Evolutionary conservation across 352 stramenopile species (phyloP).

Genomic region (Elongisporangium anandrum): DNA sequence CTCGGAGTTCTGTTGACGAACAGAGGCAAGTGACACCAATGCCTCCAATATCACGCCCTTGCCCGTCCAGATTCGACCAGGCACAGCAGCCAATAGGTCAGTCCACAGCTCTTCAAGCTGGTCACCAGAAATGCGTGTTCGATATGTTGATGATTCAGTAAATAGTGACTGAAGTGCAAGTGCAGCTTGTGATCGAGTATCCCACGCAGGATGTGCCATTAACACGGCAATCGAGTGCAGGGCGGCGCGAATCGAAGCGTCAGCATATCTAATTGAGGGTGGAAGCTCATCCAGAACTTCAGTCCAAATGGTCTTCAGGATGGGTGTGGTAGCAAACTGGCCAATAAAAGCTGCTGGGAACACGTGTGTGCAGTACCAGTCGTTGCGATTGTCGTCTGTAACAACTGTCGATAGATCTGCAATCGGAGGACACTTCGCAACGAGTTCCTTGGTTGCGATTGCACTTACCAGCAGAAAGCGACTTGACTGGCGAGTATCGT

Average conservation of each 20-base stretch:
- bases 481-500: constrained; percentile 26
- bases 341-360: constrained; percentile 75
- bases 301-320: constrained; percentile 48
- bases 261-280: constrained; percentile 50
- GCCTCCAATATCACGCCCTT: constrained; percentile 76
- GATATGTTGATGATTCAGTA: constrained; percentile 29
- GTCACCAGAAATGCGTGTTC: constrained; percentile 27
- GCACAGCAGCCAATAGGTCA: constrained; percentile 44
- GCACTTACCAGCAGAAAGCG: constrained; percentile 71
- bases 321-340: constrained; percentile 48
- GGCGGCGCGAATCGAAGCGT: constrained; percentile 37
- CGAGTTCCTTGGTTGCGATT: constrained; percentile 60
- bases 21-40: constrained; percentile 41
- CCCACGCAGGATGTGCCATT: constrained; percentile 69
- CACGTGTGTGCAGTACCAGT: constrained; percentile 62
- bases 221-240: constrained; percentile 38
- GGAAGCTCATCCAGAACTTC: constrained; percentile 63
- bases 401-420: constrained; percentile 29
- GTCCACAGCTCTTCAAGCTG: constrained; percentile 51
- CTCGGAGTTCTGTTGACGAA: constrained; percentile 17
- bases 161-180: constrained; percentile 63
- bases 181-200: constrained; percentile 64
- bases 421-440: constrained; percentile 53
- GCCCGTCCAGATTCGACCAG: constrained; percentile 66
- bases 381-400: constrained; percentile 32